Conservation (phyloP, 2,329 filamentous ascomycete species). For the Cytospora mali region DNA sequence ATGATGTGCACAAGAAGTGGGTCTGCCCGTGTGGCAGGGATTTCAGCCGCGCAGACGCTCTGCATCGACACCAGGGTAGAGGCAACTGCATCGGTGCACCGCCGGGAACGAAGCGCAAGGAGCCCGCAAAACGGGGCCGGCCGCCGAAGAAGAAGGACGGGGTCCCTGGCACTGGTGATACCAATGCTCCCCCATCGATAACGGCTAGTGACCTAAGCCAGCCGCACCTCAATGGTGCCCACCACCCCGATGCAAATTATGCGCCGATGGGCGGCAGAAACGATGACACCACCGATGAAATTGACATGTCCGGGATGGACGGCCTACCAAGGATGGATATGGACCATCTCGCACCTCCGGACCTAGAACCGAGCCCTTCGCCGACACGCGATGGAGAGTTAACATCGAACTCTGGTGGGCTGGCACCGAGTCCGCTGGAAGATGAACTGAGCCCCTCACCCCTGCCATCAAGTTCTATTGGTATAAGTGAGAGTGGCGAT, state of each 20-base stretch:
- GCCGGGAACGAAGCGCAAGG: constrained; percentile 69
- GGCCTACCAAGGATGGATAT: constrained; percentile 15
- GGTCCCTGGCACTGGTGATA: constrained; percentile 12
- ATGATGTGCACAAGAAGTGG: constrained; percentile 94
- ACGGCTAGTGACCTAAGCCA: constrained; percentile 23
- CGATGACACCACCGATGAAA: constrained; percentile 20
- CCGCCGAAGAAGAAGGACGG: constrained; percentile 56
- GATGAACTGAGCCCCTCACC: constrained; percentile 27
- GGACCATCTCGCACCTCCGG: constrained; percentile 21
- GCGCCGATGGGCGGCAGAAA: constrained; percentile 22
- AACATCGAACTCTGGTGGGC: constrained; percentile 17
- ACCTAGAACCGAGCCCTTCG: constrained; percentile 26
- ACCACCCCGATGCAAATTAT: constrained; percentile 21
- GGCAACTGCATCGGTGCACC: constrained; percentile 97
- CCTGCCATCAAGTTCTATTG: constrained; percentile 6
- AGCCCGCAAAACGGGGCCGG: constrained; percentile 61
- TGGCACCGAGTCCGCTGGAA: constrained; percentile 26
- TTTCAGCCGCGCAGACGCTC: constrained; percentile 91
- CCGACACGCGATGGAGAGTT: constrained; percentile 17
- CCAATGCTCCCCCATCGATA: constrained; percentile 10
- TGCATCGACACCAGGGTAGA: constrained; percentile 90
- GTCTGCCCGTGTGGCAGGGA: constrained; percentile 92
- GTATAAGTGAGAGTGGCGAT: constrained; percentile 1
- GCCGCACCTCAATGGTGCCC: constrained; percentile 14
- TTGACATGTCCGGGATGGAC: constrained; percentile 8